Evolutionary conservation across 148 eudicot genomes (phyloP).

Genomic region (Rhododendron griersonianum): DNA sequence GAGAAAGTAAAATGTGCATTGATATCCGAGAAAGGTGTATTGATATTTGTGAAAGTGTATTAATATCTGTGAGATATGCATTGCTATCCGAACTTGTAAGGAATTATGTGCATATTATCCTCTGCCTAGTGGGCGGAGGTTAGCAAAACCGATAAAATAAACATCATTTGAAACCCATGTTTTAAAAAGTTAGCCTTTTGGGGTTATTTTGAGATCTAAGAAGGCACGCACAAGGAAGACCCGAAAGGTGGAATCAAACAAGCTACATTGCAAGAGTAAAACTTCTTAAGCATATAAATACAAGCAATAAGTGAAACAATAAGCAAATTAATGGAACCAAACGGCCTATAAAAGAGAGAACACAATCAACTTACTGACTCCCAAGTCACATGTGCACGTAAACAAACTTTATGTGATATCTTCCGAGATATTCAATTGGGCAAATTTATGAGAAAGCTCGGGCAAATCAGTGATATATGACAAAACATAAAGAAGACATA

Average conservation of each 20-base stretch:
- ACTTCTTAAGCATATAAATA: neutral
- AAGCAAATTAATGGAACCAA: neutral
- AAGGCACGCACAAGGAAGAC: neutral
- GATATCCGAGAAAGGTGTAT: no score
- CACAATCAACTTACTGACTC: neutral
- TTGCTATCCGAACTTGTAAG: no score
- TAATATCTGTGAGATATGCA: no score
- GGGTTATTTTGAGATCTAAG: neutral
- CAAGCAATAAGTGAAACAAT: neutral
- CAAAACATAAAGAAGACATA: neutral
- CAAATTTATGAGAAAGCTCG: neutral
- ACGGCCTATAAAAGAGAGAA: neutral
- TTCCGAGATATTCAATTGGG: neutral
- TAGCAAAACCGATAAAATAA: neutral
- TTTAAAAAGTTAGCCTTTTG: neutral
- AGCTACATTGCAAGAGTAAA: neutral
- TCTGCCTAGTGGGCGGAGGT: no score
- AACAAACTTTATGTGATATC: neutral
- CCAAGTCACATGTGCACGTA: neutral
- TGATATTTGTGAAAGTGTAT: no score
- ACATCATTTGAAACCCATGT: neutral
- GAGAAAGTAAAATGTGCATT: no score
- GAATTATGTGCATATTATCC: no score
- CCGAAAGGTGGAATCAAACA: neutral
- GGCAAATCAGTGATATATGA: neutral